Percentiles rank a stretch among this genome's conserved stretches.
Conservation (phyloP, 176 grass and related monocot species). For the Lolium perenne region DNA sequence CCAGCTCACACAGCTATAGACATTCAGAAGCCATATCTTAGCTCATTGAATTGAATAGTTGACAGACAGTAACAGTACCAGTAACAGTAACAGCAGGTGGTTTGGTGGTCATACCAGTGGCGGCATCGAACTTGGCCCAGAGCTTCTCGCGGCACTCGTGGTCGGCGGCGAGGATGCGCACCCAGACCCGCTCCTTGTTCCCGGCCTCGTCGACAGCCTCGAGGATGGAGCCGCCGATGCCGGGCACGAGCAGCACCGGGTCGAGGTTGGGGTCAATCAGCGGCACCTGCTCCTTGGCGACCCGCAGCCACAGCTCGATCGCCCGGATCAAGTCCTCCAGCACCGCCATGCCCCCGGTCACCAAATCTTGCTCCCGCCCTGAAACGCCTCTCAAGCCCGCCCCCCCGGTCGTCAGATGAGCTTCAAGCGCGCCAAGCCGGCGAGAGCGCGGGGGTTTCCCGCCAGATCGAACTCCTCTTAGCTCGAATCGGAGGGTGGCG, state of each 20-base stretch:
- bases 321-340: constrained; percentile 82
- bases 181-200: constrained; percentile 86
- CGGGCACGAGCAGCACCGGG: constrained; percentile 85
- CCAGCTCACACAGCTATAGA: background rate
- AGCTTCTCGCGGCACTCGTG: constrained; percentile 84
- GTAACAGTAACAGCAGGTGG: background rate
- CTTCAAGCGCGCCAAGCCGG: background rate
- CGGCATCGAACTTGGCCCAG: constrained; percentile 87
- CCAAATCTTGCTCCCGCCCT: background rate
- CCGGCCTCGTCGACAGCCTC: constrained; percentile 80
- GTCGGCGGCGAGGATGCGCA: constrained; percentile 80
- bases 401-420: background rate
- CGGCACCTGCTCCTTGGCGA: constrained; percentile 62
- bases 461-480: background rate
- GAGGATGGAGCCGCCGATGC: constrained; percentile 80
- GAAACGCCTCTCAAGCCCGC: background rate
- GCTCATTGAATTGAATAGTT: constrained; percentile 35
- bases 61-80: background rate
- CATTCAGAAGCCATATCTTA: background rate
- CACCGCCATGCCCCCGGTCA: constrained; percentile 42
- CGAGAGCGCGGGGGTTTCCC: background rate
- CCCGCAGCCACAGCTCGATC: constrained; percentile 77
- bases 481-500: background rate
- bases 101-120: constrained; percentile 54
- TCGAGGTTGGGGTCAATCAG: constrained; percentile 74